These are phyloP conservation scores for Picea abies DNA, from an alignment of 83 land plant genomes.

Conservation along the genomic window DNA sequence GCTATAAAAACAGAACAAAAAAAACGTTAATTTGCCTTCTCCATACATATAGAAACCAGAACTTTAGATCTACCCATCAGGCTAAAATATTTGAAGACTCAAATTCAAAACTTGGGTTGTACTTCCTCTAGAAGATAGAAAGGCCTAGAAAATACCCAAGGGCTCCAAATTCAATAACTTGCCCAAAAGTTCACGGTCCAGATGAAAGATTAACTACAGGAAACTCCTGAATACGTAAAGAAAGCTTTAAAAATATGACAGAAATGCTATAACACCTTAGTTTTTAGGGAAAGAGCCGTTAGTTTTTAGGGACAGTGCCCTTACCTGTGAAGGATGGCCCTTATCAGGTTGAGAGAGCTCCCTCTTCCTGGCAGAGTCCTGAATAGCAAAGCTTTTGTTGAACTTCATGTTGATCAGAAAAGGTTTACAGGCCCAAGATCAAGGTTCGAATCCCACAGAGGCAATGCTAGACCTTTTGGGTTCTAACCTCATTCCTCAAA, in stretches of 20 bases:
- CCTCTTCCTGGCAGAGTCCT: not conserved
- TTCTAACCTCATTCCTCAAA: not conserved
- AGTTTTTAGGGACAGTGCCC: not conserved
- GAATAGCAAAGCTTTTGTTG: not conserved
- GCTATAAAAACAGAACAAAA: not conserved
- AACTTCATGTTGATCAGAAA: not conserved
- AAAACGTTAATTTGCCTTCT: not conserved
- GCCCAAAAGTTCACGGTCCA: not conserved
- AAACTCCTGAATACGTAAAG: not conserved
- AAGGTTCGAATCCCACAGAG: not conserved
- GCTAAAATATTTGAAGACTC: not conserved
- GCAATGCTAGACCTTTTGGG: not conserved
- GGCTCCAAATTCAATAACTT: not conserved
- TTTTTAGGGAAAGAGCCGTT: not conserved
- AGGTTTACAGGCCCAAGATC: not conserved
- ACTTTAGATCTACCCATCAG: not conserved
- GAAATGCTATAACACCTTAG: no score
- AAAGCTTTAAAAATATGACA: not conserved
- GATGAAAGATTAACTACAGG: not conserved
- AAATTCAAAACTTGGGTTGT: not conserved
- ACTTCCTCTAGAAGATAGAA: not conserved
- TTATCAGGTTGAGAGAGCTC: not conserved
- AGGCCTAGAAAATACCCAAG: not conserved
- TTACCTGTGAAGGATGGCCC: slow-evolving; percentile 5
- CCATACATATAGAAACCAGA: not conserved